These are phyloP conservation scores for Craspedostauros australis DNA, from an alignment of 108 stramenopile genomes.

Conservation along the genomic window DNA sequence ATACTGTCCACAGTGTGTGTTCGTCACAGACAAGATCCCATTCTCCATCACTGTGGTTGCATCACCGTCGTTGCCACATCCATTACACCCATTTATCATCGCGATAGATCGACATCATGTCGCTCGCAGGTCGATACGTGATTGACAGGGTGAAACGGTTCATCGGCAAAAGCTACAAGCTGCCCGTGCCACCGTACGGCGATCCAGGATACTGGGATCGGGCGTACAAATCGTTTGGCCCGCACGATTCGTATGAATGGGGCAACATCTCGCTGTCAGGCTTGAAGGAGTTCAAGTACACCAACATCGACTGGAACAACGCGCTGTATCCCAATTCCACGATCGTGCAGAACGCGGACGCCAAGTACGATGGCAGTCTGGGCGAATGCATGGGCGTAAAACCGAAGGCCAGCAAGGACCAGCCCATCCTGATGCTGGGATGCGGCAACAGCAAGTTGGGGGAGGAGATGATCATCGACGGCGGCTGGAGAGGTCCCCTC, in stretches of 20 bases:
- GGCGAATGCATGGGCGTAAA: constrained; percentile 28
- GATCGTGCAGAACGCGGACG: background rate
- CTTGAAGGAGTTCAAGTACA: constrained; percentile 26
- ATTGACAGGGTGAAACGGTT: constrained; percentile 44
- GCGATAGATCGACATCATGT: too few species aligned
- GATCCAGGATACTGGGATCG: constrained; percentile 55
- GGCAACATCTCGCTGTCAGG: constrained; percentile 45
- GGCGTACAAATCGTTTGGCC: constrained; percentile 37
- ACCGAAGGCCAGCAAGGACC: constrained; percentile 17
- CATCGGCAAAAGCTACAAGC: constrained; percentile 22
- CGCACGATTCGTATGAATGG: constrained; percentile 67
- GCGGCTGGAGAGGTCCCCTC: constrained; percentile 35
- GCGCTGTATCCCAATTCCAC: background rate
- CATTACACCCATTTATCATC: too few species aligned
- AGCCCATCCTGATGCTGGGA: constrained; percentile 65
- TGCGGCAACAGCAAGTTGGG: constrained; percentile 77
- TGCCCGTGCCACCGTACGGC: constrained; percentile 68
- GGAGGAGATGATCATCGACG: constrained; percentile 49
- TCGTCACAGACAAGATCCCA: too few species aligned
- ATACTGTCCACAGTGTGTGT: too few species aligned
- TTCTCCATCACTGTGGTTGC: too few species aligned
- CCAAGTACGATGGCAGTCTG: constrained; percentile 28
- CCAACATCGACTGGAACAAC: constrained; percentile 9
- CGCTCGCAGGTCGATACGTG: constrained; percentile 36
- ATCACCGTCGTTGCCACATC: too few species aligned